A percentile compares a stretch with the other conserved stretches of the same genome.
phyloP scores from a whole-genome alignment of 2,329 filamentous ascomycete species.

The Aspergillus texensis region DNA sequence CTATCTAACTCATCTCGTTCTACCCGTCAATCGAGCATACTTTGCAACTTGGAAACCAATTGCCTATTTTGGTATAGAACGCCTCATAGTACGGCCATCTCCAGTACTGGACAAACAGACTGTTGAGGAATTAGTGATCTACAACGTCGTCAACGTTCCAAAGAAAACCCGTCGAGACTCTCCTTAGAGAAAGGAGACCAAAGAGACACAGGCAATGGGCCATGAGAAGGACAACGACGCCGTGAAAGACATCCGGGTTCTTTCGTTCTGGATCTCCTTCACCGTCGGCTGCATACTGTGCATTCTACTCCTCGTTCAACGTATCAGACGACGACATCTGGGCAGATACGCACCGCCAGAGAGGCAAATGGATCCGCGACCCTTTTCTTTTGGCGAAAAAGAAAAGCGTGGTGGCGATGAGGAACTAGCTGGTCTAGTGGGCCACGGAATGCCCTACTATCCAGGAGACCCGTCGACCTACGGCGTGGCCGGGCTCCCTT shows the following conservation, averaged over 20 bases:
- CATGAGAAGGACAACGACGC: conserved; percentile 14
- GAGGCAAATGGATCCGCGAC: conserved; percentile 25
- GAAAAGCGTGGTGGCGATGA: conserved; percentile 25
- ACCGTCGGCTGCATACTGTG: conserved; percentile 19
- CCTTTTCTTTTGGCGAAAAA: background rate
- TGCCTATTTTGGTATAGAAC: background rate
- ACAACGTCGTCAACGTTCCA: background rate
- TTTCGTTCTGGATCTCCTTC: conserved; percentile 22
- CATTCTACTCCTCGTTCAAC: conserved; percentile 20
- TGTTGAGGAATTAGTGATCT: background rate
- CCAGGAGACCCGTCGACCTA: conserved; percentile 8
- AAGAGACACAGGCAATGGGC: conserved; percentile 20
- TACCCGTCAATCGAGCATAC: background rate
- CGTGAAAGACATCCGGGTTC: conserved; percentile 11
- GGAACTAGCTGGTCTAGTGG: conserved; percentile 15
- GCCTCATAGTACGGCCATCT: background rate
- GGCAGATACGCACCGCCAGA: conserved; percentile 13
- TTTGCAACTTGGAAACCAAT: background rate
- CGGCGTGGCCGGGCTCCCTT: conserved; percentile 17
- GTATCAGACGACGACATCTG: conserved; percentile 21
- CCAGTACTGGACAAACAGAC: background rate
- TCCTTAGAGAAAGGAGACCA: conserved; percentile 12
- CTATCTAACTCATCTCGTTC: background rate
- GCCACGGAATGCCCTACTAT: conserved; percentile 10
- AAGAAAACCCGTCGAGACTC: background rate